These are phyloP conservation scores for Linderina pennispora DNA, from an alignment of 192 early-diverging fungal genomes.

Conservation along the genomic window DNA sequence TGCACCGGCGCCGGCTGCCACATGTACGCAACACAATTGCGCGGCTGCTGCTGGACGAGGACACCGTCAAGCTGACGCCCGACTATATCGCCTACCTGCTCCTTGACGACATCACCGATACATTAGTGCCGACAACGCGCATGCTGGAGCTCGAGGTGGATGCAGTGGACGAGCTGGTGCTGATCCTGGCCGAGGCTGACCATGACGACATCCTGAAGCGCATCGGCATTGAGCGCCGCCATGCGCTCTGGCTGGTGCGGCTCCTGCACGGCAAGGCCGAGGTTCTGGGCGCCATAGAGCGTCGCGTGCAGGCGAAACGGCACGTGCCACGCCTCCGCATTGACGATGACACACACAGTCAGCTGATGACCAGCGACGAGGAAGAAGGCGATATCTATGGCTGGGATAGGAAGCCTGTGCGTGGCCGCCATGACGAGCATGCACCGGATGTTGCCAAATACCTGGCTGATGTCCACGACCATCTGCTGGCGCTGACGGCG, in stretches of 20 bases:
- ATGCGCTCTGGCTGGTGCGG: constrained; percentile 62
- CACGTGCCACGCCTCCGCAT: neutral
- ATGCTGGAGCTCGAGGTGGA: constrained; percentile 94
- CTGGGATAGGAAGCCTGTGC: constrained; percentile 8
- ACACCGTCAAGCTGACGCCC: constrained; percentile 22
- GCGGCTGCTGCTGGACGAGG: constrained; percentile 42
- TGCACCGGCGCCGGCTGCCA: constrained; percentile 25
- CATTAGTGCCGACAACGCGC: constrained; percentile 79
- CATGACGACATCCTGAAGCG: constrained; percentile 69
- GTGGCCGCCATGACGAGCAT: neutral
- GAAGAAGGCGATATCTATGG: constrained; percentile 42
- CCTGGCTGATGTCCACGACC: constrained; percentile 47
- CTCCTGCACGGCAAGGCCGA: constrained; percentile 68
- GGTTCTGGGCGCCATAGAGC: constrained; percentile 68
- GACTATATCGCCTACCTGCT: constrained; percentile 94
- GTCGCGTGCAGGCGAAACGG: constrained; percentile 18
- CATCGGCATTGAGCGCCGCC: constrained; percentile 66
- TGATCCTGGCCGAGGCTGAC: constrained; percentile 85
- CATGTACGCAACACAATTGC: constrained; percentile 52
- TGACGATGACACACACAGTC: constrained; percentile 13
- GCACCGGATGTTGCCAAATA: constrained; percentile 26
- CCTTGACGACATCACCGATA: constrained; percentile 92
- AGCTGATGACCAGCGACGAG: constrained; percentile 46
- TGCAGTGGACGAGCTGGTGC: constrained; percentile 89
- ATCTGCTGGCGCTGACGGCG: constrained; percentile 74